Percentiles rank a stretch among this genome's conserved stretches.
phyloP scores from a whole-genome alignment of 2,329 filamentous ascomycete species.

The Phialophora expanda region DNA sequence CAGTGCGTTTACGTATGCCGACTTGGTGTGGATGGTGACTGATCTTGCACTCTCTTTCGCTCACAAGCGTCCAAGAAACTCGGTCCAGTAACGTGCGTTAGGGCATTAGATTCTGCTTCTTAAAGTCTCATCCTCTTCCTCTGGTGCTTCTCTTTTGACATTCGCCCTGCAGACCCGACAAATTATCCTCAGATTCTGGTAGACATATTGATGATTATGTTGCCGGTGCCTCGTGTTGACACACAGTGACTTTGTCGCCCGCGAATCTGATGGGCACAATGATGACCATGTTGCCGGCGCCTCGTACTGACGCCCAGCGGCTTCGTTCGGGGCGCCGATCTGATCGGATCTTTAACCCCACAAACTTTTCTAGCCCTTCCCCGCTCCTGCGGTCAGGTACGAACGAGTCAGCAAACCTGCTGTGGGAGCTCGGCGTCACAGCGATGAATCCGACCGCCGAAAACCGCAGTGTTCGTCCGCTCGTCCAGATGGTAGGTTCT shows the following conservation, averaged over 20 bases:
- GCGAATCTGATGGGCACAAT: too few relatives aligned
- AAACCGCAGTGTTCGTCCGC: conserved; percentile 12
- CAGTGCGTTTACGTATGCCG: neutral
- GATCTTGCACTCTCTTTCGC: neutral
- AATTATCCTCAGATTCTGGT: neutral
- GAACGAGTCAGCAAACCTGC: conserved; percentile 11
- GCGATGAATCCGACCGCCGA: conserved; percentile 12
- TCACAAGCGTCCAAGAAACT: neutral
- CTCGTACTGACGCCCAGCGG: neutral
- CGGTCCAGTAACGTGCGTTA: neutral
- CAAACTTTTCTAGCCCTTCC: conserved; percentile 4
- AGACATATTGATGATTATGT: neutral
- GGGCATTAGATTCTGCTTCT: neutral
- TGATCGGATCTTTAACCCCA: conserved; percentile 16
- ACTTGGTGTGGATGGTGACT: neutral
- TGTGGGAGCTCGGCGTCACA: neutral
- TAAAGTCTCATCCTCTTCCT: neutral
- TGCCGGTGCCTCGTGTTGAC: neutral
- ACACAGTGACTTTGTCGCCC: neutral
- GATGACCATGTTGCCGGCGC: neutral
- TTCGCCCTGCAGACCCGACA: neutral
- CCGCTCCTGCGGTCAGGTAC: neutral
- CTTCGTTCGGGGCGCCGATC: neutral
- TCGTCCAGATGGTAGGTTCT: neutral
- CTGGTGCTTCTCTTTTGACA: neutral